Percentiles rank a stretch among this genome's conserved stretches.
Evolutionary conservation across 805 yeast species (phyloP).

Genomic region (Metschnikowia matae): DNA sequence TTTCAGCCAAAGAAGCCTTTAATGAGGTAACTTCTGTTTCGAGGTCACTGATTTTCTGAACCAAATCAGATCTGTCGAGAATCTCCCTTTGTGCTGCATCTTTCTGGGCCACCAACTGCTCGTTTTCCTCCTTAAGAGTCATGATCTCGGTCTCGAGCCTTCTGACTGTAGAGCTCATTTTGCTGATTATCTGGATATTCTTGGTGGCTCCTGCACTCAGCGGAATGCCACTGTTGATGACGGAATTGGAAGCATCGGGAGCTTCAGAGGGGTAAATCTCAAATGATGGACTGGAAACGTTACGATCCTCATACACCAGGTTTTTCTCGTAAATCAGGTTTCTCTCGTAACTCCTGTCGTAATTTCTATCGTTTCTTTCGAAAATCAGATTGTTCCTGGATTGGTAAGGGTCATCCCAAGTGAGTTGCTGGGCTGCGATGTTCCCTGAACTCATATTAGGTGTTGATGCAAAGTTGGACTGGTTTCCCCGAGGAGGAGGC

Average conservation of each 20-base stretch:
- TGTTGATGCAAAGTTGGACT: background rate
- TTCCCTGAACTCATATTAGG: background rate
- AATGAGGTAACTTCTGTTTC: slow-evolving; percentile 26
- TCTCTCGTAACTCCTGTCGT: too few species aligned
- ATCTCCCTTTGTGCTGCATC: slow-evolving; percentile 67
- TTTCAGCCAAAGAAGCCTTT: slow-evolving; percentile 30
- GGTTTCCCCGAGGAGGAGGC: background rate
- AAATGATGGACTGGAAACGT: slow-evolving; percentile 28
- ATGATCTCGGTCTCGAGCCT: slow-evolving; percentile 75
- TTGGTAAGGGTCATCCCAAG: background rate
- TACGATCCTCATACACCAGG: slow-evolving; percentile 5
- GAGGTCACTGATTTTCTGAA: slow-evolving; percentile 28
- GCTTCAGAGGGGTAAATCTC: slow-evolving; percentile 16
- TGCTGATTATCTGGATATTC: slow-evolving; percentile 62
- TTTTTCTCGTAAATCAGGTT: background rate
- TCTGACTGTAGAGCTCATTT: slow-evolving; percentile 71
- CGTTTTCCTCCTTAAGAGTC: slow-evolving; percentile 60
- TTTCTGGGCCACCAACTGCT: slow-evolving; percentile 51
- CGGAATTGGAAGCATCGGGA: slow-evolving; percentile 9
- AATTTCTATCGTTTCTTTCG: background rate
- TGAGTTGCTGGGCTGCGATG: background rate
- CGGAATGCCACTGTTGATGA: slow-evolving; percentile 8
- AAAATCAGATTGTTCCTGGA: slow-evolving; percentile 1
- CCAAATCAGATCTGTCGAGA: slow-evolving; percentile 34
- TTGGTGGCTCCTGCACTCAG: slow-evolving; percentile 18